A percentile compares a stretch with the other conserved stretches of the same genome.
Evolutionary conservation across 176 grass and related monocot genomes (phyloP).

Genomic region (Phoenix roebelenii): DNA sequence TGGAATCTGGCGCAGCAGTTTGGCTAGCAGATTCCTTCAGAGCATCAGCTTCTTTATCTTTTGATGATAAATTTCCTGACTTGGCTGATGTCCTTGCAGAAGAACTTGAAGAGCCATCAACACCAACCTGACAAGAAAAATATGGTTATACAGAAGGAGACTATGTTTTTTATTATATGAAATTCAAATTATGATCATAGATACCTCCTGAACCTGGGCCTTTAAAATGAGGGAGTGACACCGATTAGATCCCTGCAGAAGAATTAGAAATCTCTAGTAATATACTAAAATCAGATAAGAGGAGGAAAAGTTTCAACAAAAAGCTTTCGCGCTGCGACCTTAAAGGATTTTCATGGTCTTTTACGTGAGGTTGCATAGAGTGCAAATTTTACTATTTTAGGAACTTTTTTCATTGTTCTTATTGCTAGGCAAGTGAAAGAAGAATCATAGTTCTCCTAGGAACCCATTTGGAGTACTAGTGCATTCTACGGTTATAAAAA

Average conservation of each 20-base stretch:
- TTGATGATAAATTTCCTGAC: constrained; percentile 6
- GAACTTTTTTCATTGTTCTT: too few species aligned
- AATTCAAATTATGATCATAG: constrained; percentile 4
- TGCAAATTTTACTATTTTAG: too few species aligned
- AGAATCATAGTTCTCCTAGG: too few species aligned
- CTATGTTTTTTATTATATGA: background rate
- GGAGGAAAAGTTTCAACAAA: too few species aligned
- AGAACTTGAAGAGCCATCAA: constrained; percentile 30
- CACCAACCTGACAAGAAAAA: constrained; percentile 24
- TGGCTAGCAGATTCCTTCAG: constrained; percentile 9
- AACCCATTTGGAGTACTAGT: too few species aligned
- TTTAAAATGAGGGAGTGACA: constrained; percentile 25
- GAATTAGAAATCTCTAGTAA: background rate
- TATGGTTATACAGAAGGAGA: constrained; percentile 1
- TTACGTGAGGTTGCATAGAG: too few species aligned
- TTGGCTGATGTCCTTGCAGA: constrained; percentile 10
- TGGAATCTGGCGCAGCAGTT: constrained; percentile 21
- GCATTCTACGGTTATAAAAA: too few species aligned
- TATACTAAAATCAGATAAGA: background rate
- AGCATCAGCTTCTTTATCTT: constrained; percentile 8
- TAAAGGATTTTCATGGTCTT: too few species aligned
- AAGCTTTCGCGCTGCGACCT: too few species aligned
- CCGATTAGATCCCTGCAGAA: constrained; percentile 15
- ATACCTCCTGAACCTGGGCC: constrained; percentile 30
- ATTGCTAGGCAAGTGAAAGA: too few species aligned